Percentiles rank a stretch among this genome's conserved stretches.
phyloP scores from a whole-genome alignment of 768 basidiomycete genomes.

The Lactarius deliciosus region DNA sequence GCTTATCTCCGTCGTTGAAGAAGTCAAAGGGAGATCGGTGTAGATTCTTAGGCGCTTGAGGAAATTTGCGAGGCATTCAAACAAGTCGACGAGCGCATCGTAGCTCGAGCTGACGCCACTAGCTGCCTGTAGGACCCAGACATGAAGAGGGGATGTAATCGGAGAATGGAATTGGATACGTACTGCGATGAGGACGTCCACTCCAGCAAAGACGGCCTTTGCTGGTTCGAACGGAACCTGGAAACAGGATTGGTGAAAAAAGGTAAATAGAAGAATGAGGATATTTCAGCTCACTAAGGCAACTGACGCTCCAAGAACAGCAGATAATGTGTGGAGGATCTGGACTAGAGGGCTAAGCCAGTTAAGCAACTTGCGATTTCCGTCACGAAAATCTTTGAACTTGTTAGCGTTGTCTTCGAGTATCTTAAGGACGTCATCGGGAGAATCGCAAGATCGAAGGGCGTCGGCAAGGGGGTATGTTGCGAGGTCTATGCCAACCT shows the following conservation, averaged over 20 bases:
- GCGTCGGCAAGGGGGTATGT: too few relatives aligned
- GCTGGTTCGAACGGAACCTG: slow-evolving; percentile 3
- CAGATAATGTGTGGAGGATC: too few relatives aligned
- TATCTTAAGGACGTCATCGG: not conserved
- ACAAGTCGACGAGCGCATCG: too few relatives aligned
- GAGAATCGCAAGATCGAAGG: not conserved
- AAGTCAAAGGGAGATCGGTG: too few relatives aligned
- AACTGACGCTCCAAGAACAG: not conserved
- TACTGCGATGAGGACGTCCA: slow-evolving; percentile 6
- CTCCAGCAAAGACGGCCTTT: not conserved
- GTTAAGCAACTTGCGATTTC: not conserved
- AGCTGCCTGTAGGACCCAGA: too few relatives aligned
- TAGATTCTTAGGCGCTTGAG: too few relatives aligned
- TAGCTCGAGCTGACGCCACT: too few relatives aligned
- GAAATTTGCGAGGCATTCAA: too few relatives aligned
- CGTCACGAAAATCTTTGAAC: not conserved
- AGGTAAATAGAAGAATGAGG: not conserved
- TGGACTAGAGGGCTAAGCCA: not conserved
- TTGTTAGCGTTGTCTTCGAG: not conserved
- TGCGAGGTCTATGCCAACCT: too few relatives aligned
- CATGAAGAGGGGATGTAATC: not conserved
- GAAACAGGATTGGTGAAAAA: too few relatives aligned
- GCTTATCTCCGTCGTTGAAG: too few relatives aligned
- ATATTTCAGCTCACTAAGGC: not conserved
- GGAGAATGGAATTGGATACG: not conserved